Evolutionary conservation across 768 basidiomycete species (phyloP).

Genomic region (Macrolepiota fuliginosa): DNA sequence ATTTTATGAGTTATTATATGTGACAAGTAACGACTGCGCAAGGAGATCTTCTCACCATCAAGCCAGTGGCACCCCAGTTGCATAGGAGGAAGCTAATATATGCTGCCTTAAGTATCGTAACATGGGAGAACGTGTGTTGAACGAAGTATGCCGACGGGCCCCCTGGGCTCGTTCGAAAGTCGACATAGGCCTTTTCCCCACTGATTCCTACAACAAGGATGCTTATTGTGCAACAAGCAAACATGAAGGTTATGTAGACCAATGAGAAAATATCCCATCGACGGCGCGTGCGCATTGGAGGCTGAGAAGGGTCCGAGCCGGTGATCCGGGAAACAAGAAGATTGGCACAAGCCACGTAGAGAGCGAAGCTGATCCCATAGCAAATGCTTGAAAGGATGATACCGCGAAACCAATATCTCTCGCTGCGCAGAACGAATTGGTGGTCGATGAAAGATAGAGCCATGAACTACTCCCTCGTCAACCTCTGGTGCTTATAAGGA

Average conservation of each 20-base stretch:
- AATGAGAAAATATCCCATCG: neutral
- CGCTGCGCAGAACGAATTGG: neutral
- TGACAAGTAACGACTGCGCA: neutral
- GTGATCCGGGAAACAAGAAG: neutral
- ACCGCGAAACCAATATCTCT: constrained; percentile 3
- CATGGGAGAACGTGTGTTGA: neutral
- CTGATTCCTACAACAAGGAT: neutral
- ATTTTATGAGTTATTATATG: neutral
- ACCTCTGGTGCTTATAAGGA: neutral
- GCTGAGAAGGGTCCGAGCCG: neutral
- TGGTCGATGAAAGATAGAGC: neutral
- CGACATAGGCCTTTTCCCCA: neutral
- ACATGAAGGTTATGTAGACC: constrained; percentile 1
- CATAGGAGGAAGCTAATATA: constrained; percentile 1
- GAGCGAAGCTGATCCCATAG: constrained; percentile 1
- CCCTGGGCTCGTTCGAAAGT: neutral
- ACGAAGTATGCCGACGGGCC: neutral
- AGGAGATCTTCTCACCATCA: neutral
- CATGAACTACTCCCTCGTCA: neutral
- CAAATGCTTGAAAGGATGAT: neutral
- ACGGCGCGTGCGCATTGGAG: neutral
- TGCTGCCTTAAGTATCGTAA: neutral
- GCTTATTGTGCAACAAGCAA: constrained; percentile 1
- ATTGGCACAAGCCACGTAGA: constrained; percentile 5
- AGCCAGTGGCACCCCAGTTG: neutral